phyloP scores from a whole-genome alignment of 108 stramenopile genomes.

The Cyclotella cryptica region DNA sequence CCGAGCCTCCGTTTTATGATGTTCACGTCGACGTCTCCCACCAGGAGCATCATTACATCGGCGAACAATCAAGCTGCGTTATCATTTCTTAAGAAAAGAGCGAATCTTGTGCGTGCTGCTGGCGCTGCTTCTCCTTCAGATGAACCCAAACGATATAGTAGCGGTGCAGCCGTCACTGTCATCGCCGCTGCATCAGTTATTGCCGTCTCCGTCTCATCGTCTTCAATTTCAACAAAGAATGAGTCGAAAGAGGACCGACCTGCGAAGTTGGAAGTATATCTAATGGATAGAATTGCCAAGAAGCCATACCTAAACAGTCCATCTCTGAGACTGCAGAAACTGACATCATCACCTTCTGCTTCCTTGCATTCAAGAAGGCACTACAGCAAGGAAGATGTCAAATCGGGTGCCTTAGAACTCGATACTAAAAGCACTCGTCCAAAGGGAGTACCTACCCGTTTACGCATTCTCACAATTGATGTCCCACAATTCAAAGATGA shows the following conservation, averaged over 20 bases:
- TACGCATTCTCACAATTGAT: conserved; percentile 70
- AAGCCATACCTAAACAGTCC: conserved; percentile 62
- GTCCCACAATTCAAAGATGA: conserved; percentile 66
- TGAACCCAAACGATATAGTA: neutral
- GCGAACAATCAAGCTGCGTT: no score
- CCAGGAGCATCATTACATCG: no score
- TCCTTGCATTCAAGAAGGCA: neutral
- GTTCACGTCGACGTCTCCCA: neutral
- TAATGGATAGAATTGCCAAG: conserved; percentile 77
- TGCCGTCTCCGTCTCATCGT: neutral
- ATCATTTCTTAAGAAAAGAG: no score
- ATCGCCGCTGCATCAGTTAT: neutral
- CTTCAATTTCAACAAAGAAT: conserved; percentile 3
- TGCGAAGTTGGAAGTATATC: conserved; percentile 50
- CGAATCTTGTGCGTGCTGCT: no score
- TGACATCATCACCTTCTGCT: neutral
- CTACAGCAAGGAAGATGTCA: neutral
- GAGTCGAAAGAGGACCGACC: neutral
- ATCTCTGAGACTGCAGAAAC: neutral
- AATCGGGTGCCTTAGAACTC: neutral
- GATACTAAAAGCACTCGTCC: conserved; percentile 19
- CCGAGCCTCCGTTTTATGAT: no score
- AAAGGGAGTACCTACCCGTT: conserved; percentile 63
- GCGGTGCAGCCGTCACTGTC: neutral
- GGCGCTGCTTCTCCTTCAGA: neutral